Evolutionary conservation across 169 alveolate genomes (phyloP).

Genomic region (Plasmodium billcollinsi): DNA sequence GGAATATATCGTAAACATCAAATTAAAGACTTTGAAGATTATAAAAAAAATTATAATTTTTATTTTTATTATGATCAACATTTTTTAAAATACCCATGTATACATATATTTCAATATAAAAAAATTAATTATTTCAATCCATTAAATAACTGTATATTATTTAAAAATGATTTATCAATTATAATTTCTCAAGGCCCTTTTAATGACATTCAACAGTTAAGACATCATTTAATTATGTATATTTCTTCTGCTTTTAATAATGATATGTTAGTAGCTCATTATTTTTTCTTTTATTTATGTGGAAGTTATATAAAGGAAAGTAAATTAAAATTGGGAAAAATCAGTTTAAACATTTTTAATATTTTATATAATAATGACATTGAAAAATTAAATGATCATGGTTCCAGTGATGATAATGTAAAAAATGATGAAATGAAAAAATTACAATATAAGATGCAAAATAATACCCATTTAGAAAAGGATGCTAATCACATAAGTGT

Average conservation of each 20-base stretch:
- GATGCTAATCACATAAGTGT: background rate
- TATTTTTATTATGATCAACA: slow-evolving; percentile 71
- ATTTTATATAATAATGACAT: background rate
- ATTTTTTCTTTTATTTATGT: slow-evolving; percentile 67
- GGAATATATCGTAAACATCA: slow-evolving; percentile 74
- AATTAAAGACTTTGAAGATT: slow-evolving; percentile 57
- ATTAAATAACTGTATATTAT: slow-evolving; percentile 52
- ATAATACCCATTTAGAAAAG: background rate
- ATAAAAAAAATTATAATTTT: slow-evolving; percentile 46
- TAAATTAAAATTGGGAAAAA: slow-evolving; percentile 54
- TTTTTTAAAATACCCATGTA: slow-evolving; percentile 68
- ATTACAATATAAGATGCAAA: background rate
- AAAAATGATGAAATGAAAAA: background rate
- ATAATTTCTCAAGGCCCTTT: slow-evolving; percentile 59
- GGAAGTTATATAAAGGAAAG: slow-evolving; percentile 66
- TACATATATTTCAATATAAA: slow-evolving; percentile 63
- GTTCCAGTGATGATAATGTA: background rate
- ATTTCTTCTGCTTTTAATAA: slow-evolving; percentile 43
- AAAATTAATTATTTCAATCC: slow-evolving; percentile 68
- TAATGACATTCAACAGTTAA: slow-evolving; percentile 24
- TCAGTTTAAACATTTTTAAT: slow-evolving; percentile 53
- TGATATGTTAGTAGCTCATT: slow-evolving; percentile 56
- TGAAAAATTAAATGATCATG: background rate
- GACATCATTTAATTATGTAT: slow-evolving; percentile 32
- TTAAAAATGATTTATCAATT: slow-evolving; percentile 39